These are phyloP conservation scores for Hepatocystis sp. DNA, from an alignment of 169 alveolate species.

Conservation along the genomic window DNA sequence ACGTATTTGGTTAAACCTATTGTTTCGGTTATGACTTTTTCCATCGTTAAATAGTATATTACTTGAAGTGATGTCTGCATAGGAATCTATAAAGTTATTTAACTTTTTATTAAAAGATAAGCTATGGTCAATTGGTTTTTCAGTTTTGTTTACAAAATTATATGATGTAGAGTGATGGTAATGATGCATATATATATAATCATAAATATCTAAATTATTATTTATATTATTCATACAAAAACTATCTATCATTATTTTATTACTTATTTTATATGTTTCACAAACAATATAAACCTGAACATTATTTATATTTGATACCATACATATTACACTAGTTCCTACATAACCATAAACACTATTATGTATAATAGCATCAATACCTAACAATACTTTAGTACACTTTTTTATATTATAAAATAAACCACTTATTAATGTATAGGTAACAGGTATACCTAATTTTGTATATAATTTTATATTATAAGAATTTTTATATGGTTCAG, in stretches of 20 bases:
- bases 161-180: neutral
- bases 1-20: no score
- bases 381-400: constrained; percentile 60
- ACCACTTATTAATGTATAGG: constrained; percentile 69
- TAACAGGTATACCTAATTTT: constrained; percentile 68
- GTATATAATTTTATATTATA: constrained; percentile 70
- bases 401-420: constrained; percentile 59
- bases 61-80: constrained; percentile 17
- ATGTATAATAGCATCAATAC: constrained; percentile 72
- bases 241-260: constrained; percentile 65
- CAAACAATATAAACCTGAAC: constrained; percentile 53
- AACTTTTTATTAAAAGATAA: constrained; percentile 36
- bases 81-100: constrained; percentile 51
- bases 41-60: constrained; percentile 19
- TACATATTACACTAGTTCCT: constrained; percentile 69
- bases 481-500: constrained; percentile 76
- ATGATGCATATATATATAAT: constrained; percentile 72
- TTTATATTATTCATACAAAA: constrained; percentile 68
- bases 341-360: constrained; percentile 70
- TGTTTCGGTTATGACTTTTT: no score
- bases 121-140: constrained; percentile 20
- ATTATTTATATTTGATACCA: constrained; percentile 54
- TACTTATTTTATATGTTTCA: constrained; percentile 74
- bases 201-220: constrained; percentile 54
- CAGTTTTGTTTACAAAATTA: neutral